Conservation (phyloP, 495 filamentous ascomycete species). For the Astrocystis sublimbata region DNA sequence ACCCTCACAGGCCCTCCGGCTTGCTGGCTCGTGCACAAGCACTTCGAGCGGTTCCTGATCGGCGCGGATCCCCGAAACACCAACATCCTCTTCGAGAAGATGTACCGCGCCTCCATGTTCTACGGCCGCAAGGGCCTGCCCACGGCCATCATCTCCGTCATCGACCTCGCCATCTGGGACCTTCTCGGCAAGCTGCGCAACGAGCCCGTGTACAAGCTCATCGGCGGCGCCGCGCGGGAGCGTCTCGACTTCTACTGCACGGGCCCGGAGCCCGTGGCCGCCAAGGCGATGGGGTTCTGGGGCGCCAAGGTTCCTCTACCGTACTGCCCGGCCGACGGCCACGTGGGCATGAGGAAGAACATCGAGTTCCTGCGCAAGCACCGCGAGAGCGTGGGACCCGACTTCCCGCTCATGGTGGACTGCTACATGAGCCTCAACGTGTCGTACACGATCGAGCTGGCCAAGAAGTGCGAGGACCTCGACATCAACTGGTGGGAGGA, state of each 20-base stretch:
- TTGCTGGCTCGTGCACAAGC: constrained; percentile 88
- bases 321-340: constrained; percentile 83
- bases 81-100: constrained; percentile 88
- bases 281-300: constrained; percentile 81
- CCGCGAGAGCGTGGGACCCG: constrained; percentile 78
- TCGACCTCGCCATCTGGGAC: constrained; percentile 92
- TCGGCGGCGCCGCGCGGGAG: constrained; percentile 80
- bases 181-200: constrained; percentile 83
- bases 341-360: constrained; percentile 79
- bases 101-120: constrained; percentile 95
- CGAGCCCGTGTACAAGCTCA: constrained; percentile 92
- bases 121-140: constrained; percentile 91
- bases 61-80: constrained; percentile 86
- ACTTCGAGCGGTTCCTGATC: constrained; percentile 88
- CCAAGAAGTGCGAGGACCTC: constrained; percentile 74
- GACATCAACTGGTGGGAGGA: constrained; percentile 98
- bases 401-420: constrained; percentile 92
- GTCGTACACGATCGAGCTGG: constrained; percentile 86
- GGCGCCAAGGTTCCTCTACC: constrained; percentile 87
- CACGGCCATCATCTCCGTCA: constrained; percentile 87
- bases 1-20: constrained; percentile 65
- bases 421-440: constrained; percentile 97
- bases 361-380: constrained; percentile 83
- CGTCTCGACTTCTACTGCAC: constrained; percentile 92
- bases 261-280: constrained; percentile 75